Evolutionary conservation across 2,329 filamentous ascomycete genomes (phyloP).

Genomic region (Rhynchosporium agropyri): DNA sequence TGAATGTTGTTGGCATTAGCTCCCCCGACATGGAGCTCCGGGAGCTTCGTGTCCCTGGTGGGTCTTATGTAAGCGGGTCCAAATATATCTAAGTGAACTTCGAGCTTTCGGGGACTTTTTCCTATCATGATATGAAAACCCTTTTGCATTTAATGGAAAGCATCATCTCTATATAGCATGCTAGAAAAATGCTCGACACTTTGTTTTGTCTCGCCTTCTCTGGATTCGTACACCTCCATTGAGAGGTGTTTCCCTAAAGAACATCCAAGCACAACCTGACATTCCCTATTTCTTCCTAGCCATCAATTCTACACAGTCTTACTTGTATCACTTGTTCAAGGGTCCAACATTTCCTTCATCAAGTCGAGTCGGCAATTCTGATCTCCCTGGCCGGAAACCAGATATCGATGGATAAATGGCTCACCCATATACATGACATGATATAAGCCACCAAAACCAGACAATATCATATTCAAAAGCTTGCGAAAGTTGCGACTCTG

Average conservation of each 20-base stretch:
- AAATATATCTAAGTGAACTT: no score
- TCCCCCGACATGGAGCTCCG: neutral
- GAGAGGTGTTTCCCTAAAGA: no score
- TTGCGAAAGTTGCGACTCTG: neutral
- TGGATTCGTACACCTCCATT: no score
- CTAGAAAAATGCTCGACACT: no score
- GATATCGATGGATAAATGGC: neutral
- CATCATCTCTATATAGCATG: no score
- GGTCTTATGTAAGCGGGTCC: conserved; percentile 6
- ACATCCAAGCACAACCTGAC: no score
- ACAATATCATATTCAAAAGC: neutral
- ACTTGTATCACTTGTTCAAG: neutral
- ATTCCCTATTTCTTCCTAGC: no score
- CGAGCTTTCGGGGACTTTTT: no score
- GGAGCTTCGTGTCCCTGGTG: conserved; percentile 7
- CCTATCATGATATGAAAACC: no score
- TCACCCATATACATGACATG: conserved; percentile 6
- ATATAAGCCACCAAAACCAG: neutral
- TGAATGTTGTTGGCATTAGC: neutral
- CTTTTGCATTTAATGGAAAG: no score
- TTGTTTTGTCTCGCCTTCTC: no score
- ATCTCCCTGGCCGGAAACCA: neutral
- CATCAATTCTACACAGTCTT: neutral
- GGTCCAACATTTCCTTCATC: neutral
- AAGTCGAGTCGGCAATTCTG: neutral